Percentiles rank a stretch among this genome's conserved stretches.
Evolutionary conservation across 176 grass and related monocot species (phyloP).

Genomic region (Lolium multiflorum): DNA sequence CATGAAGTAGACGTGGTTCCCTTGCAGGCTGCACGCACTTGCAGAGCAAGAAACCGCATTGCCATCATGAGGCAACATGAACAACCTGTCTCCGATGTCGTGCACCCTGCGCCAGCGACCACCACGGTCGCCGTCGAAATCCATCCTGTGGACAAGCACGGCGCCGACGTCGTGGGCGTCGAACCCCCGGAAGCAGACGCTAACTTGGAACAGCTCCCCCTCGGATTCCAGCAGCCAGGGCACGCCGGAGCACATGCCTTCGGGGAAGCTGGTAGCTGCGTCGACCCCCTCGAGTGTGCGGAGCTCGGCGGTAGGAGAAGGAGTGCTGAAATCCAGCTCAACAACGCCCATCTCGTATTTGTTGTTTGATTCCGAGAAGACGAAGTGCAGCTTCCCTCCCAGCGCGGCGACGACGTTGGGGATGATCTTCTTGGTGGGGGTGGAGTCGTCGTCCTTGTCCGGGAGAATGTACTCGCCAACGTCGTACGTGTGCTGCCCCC

Average conservation of each 20-base stretch:
- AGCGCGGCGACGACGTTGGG: not conserved
- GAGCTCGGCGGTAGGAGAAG: not conserved
- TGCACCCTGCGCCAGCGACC: slow-evolving; percentile 10
- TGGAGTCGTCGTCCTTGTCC: not conserved
- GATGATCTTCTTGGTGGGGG: not conserved
- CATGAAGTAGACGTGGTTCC: slow-evolving; percentile 23
- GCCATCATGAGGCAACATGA: not conserved
- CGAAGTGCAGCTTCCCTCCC: slow-evolving; percentile 16
- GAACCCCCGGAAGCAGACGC: not conserved
- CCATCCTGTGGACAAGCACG: slow-evolving; percentile 11
- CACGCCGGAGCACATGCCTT: not conserved
- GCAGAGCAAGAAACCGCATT: not conserved
- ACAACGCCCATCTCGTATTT: not conserved
- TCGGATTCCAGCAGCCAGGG: slow-evolving; percentile 11
- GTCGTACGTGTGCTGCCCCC: not conserved
- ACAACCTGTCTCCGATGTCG: slow-evolving; percentile 10
- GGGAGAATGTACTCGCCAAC: slow-evolving; percentile 5
- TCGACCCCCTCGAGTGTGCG: not conserved
- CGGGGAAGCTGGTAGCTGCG: not conserved
- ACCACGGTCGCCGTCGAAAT: not conserved
- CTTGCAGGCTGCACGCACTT: not conserved
- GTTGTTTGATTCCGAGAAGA: slow-evolving; percentile 9
- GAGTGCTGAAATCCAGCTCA: not conserved
- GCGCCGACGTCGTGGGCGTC: not conserved
- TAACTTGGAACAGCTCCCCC: not conserved